These are phyloP conservation scores for Nemophila menziesii DNA, from an alignment of 257 asterid genomes.

Conservation along the genomic window DNA sequence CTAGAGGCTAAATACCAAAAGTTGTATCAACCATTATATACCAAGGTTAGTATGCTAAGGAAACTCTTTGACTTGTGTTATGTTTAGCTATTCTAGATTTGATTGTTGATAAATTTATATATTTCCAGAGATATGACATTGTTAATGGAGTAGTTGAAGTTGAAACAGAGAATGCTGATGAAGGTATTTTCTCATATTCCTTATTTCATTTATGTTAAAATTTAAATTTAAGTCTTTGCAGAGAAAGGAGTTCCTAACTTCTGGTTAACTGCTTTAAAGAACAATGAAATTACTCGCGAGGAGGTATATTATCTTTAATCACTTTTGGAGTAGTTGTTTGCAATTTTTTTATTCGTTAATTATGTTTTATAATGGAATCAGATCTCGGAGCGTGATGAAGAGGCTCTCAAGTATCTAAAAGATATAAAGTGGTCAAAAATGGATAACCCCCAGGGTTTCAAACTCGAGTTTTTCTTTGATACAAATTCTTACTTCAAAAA, in stretches of 20 bases:
- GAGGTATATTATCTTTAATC: constrained; percentile 8
- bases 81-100: neutral
- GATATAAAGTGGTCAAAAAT: constrained; percentile 21
- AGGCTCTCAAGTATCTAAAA: constrained; percentile 18
- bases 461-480: constrained; percentile 15
- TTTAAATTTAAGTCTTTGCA: neutral
- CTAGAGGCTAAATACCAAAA: constrained; percentile 62
- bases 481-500: constrained; percentile 14
- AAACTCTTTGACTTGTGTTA: neutral
- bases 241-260: constrained; percentile 20
- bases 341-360: neutral
- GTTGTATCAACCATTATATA: constrained; percentile 45
- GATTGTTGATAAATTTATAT: neutral
- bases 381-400: constrained; percentile 17
- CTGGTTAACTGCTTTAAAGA: constrained; percentile 15
- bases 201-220: too few species aligned
- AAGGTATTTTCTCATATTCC: neutral
- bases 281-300: constrained; percentile 13
- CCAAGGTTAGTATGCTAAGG: constrained; percentile 25
- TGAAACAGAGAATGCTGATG: constrained; percentile 10
- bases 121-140: constrained; percentile 42
- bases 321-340: neutral
- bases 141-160: constrained; percentile 44
- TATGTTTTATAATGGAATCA: neutral
- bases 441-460: constrained; percentile 21